Conservation (phyloP, 805 yeast species). For the Candida piceae region DNA sequence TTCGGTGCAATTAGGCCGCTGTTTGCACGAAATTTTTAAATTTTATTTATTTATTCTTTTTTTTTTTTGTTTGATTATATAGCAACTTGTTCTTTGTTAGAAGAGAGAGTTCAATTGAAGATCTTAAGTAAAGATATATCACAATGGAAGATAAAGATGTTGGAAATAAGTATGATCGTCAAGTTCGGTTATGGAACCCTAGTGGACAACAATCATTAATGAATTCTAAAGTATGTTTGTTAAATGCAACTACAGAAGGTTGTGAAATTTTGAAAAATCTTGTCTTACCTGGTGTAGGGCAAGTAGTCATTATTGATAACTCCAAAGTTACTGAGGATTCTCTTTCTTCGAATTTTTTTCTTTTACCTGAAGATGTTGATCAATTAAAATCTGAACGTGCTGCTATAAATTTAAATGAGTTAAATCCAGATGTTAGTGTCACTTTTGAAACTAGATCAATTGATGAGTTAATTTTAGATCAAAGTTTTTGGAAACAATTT, state of each 20-base stretch:
- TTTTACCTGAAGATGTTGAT: conserved; percentile 42
- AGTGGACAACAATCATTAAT: conserved; percentile 66
- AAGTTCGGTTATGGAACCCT: conserved; percentile 79
- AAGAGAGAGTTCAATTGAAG: too few species aligned
- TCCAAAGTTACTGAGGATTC: conserved; percentile 36
- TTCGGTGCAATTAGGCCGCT: too few species aligned
- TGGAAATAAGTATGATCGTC: conserved; percentile 72
- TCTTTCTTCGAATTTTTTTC: conserved; percentile 59
- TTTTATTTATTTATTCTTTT: too few species aligned
- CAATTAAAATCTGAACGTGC: conserved; percentile 35
- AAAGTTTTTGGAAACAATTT: conserved; percentile 42
- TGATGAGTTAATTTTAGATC: conserved; percentile 7
- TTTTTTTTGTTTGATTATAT: too few species aligned
- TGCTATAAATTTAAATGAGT: conserved; percentile 40
- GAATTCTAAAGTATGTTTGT: conserved; percentile 52
- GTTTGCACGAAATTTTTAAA: too few species aligned
- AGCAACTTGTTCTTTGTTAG: too few species aligned
- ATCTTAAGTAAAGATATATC: too few species aligned
- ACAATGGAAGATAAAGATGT: conserved; percentile 30
- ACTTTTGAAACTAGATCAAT: conserved; percentile 13
- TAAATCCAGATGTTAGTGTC: conserved; percentile 57
- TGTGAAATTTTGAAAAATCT: conserved; percentile 74
- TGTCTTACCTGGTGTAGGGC: conserved; percentile 65
- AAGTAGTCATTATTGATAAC: conserved; percentile 54
- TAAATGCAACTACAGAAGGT: conserved; percentile 53